phyloP scores from a whole-genome alignment of 495 filamentous ascomycete genomes.

The Saxophila tyrrhenica region DNA sequence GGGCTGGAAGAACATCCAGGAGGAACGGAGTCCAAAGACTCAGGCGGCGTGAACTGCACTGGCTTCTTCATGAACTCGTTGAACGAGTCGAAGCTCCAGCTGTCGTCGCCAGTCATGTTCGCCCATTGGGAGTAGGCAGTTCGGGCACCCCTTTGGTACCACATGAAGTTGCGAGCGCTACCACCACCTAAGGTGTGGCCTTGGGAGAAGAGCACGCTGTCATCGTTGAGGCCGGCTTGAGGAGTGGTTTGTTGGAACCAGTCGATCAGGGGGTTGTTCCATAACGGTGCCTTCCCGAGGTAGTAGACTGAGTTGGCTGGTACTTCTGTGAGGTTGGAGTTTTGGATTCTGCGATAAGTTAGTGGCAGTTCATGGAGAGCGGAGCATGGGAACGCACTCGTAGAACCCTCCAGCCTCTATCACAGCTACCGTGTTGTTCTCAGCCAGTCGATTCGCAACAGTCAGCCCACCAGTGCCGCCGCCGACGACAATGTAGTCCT shows the following conservation, averaged over 20 bases:
- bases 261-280: slow-evolving; percentile 20
- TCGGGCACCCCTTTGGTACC: slow-evolving; percentile 28
- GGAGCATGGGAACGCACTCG: too few species aligned
- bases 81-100: too few species aligned
- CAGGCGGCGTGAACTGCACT: too few species aligned
- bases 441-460: slow-evolving; percentile 12
- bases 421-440: slow-evolving; percentile 13
- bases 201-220: too few species aligned
- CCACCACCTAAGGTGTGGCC: too few species aligned
- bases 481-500: slow-evolving; percentile 8
- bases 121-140: slow-evolving; percentile 45
- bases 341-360: too few species aligned
- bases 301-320: slow-evolving; percentile 12
- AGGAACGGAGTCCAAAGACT: too few species aligned
- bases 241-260: slow-evolving; percentile 4
- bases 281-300: slow-evolving; percentile 1
- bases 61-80: too few species aligned
- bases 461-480: slow-evolving; percentile 17
- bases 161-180: slow-evolving; percentile 19
- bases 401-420: slow-evolving; percentile 19
- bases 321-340: slow-evolving; percentile 6
- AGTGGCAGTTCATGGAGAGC: too few species aligned
- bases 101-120: slow-evolving; percentile 42
- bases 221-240: not conserved
- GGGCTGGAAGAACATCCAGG: too few species aligned